A percentile compares a stretch with the other conserved stretches of the same genome.
Evolutionary conservation across 2,329 filamentous ascomycete genomes (phyloP).

Genomic region (Pseudogymnoascus sp.): DNA sequence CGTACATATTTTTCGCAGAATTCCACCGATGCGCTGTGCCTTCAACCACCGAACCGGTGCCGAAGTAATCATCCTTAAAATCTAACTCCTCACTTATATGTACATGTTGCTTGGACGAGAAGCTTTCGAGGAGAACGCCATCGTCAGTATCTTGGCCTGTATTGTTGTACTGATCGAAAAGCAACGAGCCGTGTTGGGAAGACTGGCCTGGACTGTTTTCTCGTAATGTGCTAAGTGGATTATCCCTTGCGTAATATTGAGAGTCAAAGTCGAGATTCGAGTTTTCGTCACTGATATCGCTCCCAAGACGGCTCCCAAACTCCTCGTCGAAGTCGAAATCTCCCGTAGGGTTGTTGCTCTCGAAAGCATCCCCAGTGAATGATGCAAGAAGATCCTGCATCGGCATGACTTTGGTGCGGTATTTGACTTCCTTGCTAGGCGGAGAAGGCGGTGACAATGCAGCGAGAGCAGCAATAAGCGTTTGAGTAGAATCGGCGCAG

Average conservation of each 20-base stretch:
- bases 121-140: slow-evolving; percentile 37
- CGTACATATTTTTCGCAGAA: slow-evolving; percentile 67
- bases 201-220: slow-evolving; percentile 39
- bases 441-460: slow-evolving; percentile 76
- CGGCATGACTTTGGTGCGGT: slow-evolving; percentile 77
- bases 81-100: slow-evolving; percentile 55
- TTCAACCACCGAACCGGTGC: slow-evolving; percentile 49
- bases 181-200: slow-evolving; percentile 14
- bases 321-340: slow-evolving; percentile 57
- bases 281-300: slow-evolving; percentile 31
- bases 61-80: slow-evolving; percentile 74
- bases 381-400: slow-evolving; percentile 84
- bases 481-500: slow-evolving; percentile 95
- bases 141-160: slow-evolving; percentile 35
- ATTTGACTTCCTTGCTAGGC: slow-evolving; percentile 75
- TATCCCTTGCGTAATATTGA: slow-evolving; percentile 39
- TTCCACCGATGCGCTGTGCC: slow-evolving; percentile 73
- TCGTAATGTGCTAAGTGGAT: slow-evolving; percentile 28
- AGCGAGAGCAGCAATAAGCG: slow-evolving; percentile 69
- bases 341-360: slow-evolving; percentile 51
- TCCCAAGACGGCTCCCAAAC: slow-evolving; percentile 47
- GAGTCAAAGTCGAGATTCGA: slow-evolving; percentile 36
- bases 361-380: slow-evolving; percentile 79
- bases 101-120: slow-evolving; percentile 34
- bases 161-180: slow-evolving; percentile 19